Percentiles rank a stretch among this genome's conserved stretches.
phyloP scores from a whole-genome alignment of 2,329 filamentous ascomycete species.

The Fusarium anguioides region DNA sequence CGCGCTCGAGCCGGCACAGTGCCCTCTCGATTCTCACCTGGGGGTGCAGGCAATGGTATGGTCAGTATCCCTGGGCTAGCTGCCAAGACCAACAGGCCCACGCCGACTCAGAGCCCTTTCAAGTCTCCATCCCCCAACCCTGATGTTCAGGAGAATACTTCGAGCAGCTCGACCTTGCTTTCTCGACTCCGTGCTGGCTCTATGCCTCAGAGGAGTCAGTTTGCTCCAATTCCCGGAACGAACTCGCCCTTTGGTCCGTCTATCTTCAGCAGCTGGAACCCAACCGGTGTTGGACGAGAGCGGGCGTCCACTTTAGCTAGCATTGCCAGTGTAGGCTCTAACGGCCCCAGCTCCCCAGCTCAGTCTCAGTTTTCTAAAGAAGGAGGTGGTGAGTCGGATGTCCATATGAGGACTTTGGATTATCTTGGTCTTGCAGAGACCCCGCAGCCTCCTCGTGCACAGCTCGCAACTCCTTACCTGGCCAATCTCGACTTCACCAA shows the following conservation, averaged over 20 bases:
- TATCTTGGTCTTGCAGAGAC: constrained; percentile 96
- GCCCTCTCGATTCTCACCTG: constrained; percentile 91
- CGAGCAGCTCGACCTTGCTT: constrained; percentile 76
- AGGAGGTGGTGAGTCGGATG: constrained; percentile 85
- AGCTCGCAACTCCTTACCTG: constrained; percentile 79
- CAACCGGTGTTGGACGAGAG: constrained; percentile 73
- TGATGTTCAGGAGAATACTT: constrained; percentile 58
- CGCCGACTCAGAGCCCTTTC: constrained; percentile 88
- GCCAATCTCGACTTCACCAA: constrained; percentile 80
- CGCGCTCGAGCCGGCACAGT: constrained; percentile 93
- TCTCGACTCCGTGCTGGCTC: constrained; percentile 91
- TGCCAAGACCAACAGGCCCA: constrained; percentile 84
- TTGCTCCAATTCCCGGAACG: constrained; percentile 65
- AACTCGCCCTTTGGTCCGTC: constrained; percentile 85
- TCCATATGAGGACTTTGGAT: constrained; percentile 89
- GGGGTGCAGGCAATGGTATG: constrained; percentile 71
- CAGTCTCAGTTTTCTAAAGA: constrained; percentile 89
- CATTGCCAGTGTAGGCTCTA: constrained; percentile 88
- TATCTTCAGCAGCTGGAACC: constrained; percentile 90
- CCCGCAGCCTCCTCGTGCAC: constrained; percentile 81
- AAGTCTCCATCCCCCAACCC: constrained; percentile 71
- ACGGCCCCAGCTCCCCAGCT: constrained; percentile 87
- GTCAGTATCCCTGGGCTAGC: constrained; percentile 67
- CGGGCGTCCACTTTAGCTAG: constrained; percentile 85
- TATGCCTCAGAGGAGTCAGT: constrained; percentile 87